These are phyloP conservation scores for Incumbomyces lentus DNA, from an alignment of 2,329 filamentous ascomycete genomes.

Conservation along the genomic window DNA sequence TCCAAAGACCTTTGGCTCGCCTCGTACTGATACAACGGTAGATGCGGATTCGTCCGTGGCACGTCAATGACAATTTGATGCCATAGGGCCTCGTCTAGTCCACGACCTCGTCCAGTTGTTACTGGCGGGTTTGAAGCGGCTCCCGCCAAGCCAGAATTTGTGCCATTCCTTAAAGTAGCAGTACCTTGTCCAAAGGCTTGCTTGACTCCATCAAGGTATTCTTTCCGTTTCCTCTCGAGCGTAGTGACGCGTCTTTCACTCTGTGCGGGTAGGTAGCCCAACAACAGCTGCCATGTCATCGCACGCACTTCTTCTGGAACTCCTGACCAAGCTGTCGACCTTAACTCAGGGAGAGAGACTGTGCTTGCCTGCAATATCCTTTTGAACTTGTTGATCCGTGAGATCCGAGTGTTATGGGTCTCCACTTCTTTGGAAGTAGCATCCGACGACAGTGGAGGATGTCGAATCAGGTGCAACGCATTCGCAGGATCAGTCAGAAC, in stretches of 20 bases:
- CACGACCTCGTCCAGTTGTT: constrained; percentile 50
- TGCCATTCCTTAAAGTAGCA: constrained; percentile 10
- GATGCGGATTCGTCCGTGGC: constrained; percentile 88
- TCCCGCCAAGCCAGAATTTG: constrained; percentile 26
- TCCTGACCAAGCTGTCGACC: constrained; percentile 84
- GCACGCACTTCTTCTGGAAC: constrained; percentile 89
- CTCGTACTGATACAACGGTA: constrained; percentile 90
- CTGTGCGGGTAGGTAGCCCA: constrained; percentile 94
- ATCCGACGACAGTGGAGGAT: constrained; percentile 62
- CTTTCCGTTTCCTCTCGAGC: constrained; percentile 86
- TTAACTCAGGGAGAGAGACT: constrained; percentile 73
- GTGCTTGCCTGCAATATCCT: constrained; percentile 84
- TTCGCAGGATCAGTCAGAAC: constrained; percentile 84
- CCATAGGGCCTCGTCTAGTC: constrained; percentile 94
- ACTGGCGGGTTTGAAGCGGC: constrained; percentile 31
- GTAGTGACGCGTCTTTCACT: constrained; percentile 84
- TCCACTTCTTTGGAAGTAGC: constrained; percentile 77
- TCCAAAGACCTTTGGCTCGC: constrained; percentile 90
- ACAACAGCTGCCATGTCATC: constrained; percentile 96
- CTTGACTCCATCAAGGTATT: constrained; percentile 84
- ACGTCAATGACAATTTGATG: constrained; percentile 99
- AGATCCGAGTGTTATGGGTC: constrained; percentile 74
- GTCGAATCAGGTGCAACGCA: constrained; percentile 84
- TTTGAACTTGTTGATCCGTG: constrained; percentile 98
- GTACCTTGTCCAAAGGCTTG: constrained; percentile 52